Base-by-base conservation (phyloP, 2,329 filamentous ascomycete species). In the Penicillium sp. region DNA sequence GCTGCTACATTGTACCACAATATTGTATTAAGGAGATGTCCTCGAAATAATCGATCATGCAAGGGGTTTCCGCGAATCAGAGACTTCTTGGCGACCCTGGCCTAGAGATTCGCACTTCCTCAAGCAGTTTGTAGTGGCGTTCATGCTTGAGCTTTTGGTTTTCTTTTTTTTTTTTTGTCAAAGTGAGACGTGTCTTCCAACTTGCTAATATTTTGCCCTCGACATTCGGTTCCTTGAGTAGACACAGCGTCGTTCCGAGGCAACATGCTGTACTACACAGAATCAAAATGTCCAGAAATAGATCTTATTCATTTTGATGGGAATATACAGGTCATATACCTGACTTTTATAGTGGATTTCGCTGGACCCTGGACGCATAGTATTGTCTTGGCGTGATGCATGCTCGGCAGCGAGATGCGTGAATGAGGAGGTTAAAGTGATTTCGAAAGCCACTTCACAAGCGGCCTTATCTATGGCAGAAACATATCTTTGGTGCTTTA, bases 21-120 rank as follows among this genome's bases (percentile, higher is more conserved):
- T 8, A 7, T 29, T 42, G 9, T 9, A 14, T 37, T 13, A n/a
- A 35, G 47, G 46, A 50, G 49, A 52, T 35, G 19, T 45, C 29
- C 26, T 52, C 35, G 26, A 46, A 46, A 25, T 37, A 3, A 33
- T 50, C 39, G 53, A 60, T 60, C 59, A 53, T 55, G 57, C 57
- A 61, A 61, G 59, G 59, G 59, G 53, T 29, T 37, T 49, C 48
- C 25, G 6, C 33, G 9, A 39, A 16, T n/a, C 21, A 26, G 49
- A 23, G 25, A 33, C 46, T n/a, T 16, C 33, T 43, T 29, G 16
- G 23, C 33, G 35, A 51, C 49, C 33, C 37, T 43, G 3, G 6
- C 39, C 27, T 23, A 14, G 27, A 31, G 9, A 3, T 52, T 25
- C 3, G 21, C 29, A 14, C n/a, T 23, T 21, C 6, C 1, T 21